phyloP scores from a whole-genome alignment of 306 rosid genomes.

The Prinsepia uniflora region DNA sequence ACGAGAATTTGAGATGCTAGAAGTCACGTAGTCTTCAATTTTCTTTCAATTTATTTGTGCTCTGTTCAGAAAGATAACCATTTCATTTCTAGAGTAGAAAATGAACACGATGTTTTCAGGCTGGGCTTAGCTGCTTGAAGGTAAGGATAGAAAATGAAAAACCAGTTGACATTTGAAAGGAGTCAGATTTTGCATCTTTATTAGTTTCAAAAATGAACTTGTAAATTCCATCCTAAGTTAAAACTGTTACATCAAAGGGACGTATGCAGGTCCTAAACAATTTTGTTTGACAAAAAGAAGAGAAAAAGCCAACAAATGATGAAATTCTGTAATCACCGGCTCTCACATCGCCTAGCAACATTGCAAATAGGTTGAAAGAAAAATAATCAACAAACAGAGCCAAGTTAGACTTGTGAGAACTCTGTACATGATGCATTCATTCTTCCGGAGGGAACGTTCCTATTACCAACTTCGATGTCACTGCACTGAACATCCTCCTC shows the following conservation, averaged over 20 bases:
- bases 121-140: no score
- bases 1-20: no score
- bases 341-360: conserved; percentile 4
- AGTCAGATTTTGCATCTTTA: neutral
- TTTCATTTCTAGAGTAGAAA: no score
- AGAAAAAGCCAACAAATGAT: neutral
- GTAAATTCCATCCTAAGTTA: neutral
- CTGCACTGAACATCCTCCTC: neutral
- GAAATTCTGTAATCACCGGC: neutral
- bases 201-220: neutral
- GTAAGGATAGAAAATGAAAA: no score
- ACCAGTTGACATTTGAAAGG: neutral
- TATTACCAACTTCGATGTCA: conserved; percentile 7
- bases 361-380: neutral
- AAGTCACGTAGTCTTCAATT: no score
- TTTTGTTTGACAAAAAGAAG: no score
- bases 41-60: no score
- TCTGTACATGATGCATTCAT: conserved; percentile 20
- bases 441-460: neutral
- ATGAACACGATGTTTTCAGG: no score
- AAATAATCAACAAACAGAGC: conserved; percentile 16
- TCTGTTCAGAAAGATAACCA: no score
- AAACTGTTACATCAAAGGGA: neutral
- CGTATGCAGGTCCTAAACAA: neutral
- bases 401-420: conserved; percentile 13